phyloP scores from a whole-genome alignment of 306 rosid genomes.

The Amphicarpaea edgeworthii region DNA sequence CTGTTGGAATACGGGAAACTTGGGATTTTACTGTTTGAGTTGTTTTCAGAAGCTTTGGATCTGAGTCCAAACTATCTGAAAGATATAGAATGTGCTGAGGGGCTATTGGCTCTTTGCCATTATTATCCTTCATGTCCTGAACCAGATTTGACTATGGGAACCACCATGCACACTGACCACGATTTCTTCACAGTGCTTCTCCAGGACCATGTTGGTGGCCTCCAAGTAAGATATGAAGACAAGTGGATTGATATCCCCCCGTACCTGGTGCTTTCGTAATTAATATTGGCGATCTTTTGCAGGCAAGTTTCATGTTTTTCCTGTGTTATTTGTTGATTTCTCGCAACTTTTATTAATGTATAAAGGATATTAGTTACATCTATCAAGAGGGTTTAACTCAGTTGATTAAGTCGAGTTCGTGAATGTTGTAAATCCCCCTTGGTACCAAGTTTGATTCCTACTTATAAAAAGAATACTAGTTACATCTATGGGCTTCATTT shows the following conservation, averaged over 20 bases:
- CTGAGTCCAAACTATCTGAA: conserved; percentile 38
- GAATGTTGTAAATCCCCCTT: no score
- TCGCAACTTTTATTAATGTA: not conserved
- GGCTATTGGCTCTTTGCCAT: conserved; percentile 31
- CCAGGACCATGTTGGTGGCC: conserved; percentile 51
- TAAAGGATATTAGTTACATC: not conserved
- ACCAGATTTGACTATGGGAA: conserved; percentile 50
- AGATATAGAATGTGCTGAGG: conserved; percentile 41
- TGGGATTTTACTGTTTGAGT: conserved; percentile 30
- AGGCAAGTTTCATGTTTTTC: conserved; percentile 40
- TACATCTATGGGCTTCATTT: no score
- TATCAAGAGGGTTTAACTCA: no score
- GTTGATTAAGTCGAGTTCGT: no score
- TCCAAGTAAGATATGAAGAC: conserved; percentile 38
- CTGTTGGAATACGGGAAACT: conserved; percentile 46
- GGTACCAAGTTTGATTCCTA: no score
- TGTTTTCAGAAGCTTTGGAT: conserved; percentile 49
- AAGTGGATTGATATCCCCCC: conserved; percentile 46
- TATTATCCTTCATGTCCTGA: conserved; percentile 52
- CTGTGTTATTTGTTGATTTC: not conserved
- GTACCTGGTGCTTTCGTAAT: conserved; percentile 41
- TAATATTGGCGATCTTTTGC: conserved; percentile 49
- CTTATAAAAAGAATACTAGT: no score
- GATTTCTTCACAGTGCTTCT: no score
- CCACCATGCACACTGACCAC: conserved; percentile 38